These are phyloP conservation scores for Trichoderma simmonsii DNA, from an alignment of 2,329 filamentous ascomycete genomes.

Conservation along the genomic window DNA sequence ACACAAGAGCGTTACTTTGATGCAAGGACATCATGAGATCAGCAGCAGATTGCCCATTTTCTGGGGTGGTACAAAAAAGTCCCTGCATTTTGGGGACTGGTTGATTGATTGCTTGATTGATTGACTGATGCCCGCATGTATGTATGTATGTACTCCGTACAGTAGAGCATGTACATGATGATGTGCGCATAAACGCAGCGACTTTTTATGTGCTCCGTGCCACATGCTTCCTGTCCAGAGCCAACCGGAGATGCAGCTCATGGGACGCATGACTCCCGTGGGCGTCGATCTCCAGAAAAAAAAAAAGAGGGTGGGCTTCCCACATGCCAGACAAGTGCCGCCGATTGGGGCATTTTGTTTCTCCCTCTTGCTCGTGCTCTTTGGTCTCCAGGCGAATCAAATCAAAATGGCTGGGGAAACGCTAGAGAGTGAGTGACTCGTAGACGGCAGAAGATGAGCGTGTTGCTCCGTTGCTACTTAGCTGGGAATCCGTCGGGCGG, in stretches of 20 bases:
- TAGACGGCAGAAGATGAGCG: not conserved
- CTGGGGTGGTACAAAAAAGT: slow-evolving; percentile 11
- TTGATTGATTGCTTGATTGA: not conserved
- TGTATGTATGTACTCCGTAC: not conserved
- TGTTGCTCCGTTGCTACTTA: not conserved
- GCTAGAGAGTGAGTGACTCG: not conserved
- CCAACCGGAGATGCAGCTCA: slow-evolving; percentile 5
- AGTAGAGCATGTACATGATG: not conserved
- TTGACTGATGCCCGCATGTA: not conserved
- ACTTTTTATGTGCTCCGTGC: not conserved
- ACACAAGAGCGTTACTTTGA: not conserved
- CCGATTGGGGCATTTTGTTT: slow-evolving; percentile 9
- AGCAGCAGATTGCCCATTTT: not conserved
- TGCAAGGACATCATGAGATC: slow-evolving; percentile 4
- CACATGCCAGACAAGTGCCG: slow-evolving; percentile 18
- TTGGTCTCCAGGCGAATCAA: not conserved
- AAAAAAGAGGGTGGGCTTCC: slow-evolving; percentile 16
- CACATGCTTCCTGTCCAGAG: not conserved
- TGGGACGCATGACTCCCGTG: slow-evolving; percentile 24
- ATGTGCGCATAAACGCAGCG: not conserved
- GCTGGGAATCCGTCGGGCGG: not conserved
- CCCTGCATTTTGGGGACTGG: slow-evolving; percentile 2
- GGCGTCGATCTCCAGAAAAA: slow-evolving; percentile 4
- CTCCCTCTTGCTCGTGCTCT: not conserved
- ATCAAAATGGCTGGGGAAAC: not conserved